These are phyloP conservation scores for Carex parvula DNA, from an alignment of 176 grass and related monocot genomes.

Conservation along the genomic window DNA sequence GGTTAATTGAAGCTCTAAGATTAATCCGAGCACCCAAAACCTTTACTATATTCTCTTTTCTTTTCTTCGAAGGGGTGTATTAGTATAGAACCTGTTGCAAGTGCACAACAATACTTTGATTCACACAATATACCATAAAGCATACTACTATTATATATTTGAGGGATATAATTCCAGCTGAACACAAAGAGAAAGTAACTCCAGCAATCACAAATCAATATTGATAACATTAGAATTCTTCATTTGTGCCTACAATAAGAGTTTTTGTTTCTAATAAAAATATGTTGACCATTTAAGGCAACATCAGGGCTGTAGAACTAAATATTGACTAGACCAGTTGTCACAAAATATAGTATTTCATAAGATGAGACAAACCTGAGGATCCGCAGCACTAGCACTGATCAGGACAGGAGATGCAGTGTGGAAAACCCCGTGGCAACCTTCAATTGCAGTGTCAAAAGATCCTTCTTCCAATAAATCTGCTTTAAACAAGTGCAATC, in stretches of 20 bases:
- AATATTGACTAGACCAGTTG: neutral
- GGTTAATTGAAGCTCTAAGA: neutral
- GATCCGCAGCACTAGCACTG: slow-evolving; percentile 3
- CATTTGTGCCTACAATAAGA: neutral
- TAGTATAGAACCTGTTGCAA: neutral
- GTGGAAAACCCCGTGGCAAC: slow-evolving; percentile 35
- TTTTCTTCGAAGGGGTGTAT: neutral
- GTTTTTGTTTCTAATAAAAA: neutral
- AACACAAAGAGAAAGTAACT: no score
- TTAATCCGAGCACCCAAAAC: neutral
- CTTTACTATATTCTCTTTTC: neutral
- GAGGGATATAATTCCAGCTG: neutral
- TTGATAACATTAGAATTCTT: neutral
- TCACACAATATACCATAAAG: neutral
- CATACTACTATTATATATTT: neutral
- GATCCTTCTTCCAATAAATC: slow-evolving; percentile 31
- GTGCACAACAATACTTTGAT: neutral
- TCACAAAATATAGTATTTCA: neutral
- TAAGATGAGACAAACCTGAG: slow-evolving; percentile 17
- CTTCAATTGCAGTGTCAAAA: slow-evolving; percentile 28
- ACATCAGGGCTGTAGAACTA: neutral
- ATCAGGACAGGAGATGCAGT: slow-evolving; percentile 30
- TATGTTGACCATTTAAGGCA: neutral
- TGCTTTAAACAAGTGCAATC: slow-evolving; percentile 30
- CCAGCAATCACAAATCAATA: neutral